A percentile compares a stretch with the other conserved stretches of the same genome.
Conservation (phyloP, 768 basidiomycete genomes). For the Auricularia heimuer region DNA sequence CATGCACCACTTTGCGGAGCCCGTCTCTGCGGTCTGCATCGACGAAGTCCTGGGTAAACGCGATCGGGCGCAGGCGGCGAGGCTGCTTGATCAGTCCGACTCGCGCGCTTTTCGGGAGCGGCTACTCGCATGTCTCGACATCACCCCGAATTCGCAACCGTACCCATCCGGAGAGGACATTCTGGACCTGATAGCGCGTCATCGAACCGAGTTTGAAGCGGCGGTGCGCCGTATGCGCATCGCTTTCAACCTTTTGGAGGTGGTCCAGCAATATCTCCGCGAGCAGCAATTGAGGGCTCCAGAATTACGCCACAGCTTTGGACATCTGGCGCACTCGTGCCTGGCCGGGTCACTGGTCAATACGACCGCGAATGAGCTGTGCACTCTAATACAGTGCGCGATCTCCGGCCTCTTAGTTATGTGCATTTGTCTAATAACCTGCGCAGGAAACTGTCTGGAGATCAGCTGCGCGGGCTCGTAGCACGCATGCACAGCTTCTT, state of each 20-base stretch:
- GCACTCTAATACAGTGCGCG: constrained; percentile 39
- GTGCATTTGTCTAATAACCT: neutral
- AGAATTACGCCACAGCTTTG: constrained; percentile 22
- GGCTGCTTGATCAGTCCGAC: neutral
- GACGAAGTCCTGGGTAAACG: neutral
- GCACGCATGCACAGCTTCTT: constrained; percentile 29
- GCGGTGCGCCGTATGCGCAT: constrained; percentile 30
- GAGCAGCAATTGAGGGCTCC: constrained; percentile 29
- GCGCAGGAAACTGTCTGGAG: constrained; percentile 32
- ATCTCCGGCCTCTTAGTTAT: neutral
- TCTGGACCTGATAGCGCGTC: constrained; percentile 26
- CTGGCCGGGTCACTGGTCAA: constrained; percentile 32
- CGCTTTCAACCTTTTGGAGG: constrained; percentile 37
- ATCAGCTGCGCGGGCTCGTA: constrained; percentile 29
- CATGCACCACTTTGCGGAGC: constrained; percentile 62
- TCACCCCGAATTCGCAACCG: neutral
- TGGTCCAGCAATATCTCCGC: constrained; percentile 35
- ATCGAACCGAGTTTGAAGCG: constrained; percentile 27
- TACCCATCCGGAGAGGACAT: constrained; percentile 10
- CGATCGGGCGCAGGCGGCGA: neutral
- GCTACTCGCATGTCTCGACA: neutral
- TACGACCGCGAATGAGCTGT: constrained; percentile 36
- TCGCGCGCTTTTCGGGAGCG: neutral
- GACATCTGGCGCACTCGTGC: constrained; percentile 35
- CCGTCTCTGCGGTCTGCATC: constrained; percentile 22